These are phyloP conservation scores for Angomonas ambiguus DNA, from an alignment of 208 protist species.

Conservation along the genomic window DNA sequence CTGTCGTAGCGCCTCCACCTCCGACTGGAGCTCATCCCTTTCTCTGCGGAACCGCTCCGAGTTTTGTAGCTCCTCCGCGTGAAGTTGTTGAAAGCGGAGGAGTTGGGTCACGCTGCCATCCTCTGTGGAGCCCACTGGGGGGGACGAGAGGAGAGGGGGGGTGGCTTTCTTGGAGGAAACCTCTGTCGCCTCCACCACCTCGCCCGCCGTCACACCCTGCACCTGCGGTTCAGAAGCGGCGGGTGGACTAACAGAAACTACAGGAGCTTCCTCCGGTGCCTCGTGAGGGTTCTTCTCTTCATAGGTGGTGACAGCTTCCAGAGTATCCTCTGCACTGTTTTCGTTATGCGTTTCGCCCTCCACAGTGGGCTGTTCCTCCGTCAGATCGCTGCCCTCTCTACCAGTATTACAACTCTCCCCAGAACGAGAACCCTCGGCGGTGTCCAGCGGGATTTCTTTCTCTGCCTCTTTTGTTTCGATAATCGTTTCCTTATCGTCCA, in stretches of 20 bases:
- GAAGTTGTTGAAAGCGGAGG: slow-evolving; percentile 57
- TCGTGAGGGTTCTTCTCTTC: not conserved
- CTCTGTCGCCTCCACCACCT: not conserved
- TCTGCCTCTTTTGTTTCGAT: too few relatives aligned
- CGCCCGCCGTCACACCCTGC: not conserved
- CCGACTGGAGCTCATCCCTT: slow-evolving; percentile 22
- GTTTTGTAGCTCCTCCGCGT: slow-evolving; percentile 63
- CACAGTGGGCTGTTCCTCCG: not conserved
- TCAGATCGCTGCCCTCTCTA: too few relatives aligned
- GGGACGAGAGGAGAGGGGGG: not conserved
- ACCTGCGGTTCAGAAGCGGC: too few relatives aligned
- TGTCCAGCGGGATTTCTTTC: too few relatives aligned
- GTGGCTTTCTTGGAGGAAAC: not conserved
- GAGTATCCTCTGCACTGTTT: not conserved
- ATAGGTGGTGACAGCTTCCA: not conserved
- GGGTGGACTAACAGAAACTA: not conserved
- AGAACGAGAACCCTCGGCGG: too few relatives aligned
- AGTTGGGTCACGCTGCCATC: slow-evolving; percentile 23
- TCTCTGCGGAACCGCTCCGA: slow-evolving; percentile 24
- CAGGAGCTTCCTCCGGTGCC: not conserved
- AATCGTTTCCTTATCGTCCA: too few relatives aligned
- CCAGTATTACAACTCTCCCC: too few relatives aligned
- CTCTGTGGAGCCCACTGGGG: not conserved
- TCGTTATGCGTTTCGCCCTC: not conserved
- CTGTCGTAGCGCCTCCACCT: slow-evolving; percentile 20